Evolutionary conservation across 352 stramenopile genomes (phyloP), one percentile per base, ranked within the genome.

Genomic region (Phytopythium kandeliae): DNA sequence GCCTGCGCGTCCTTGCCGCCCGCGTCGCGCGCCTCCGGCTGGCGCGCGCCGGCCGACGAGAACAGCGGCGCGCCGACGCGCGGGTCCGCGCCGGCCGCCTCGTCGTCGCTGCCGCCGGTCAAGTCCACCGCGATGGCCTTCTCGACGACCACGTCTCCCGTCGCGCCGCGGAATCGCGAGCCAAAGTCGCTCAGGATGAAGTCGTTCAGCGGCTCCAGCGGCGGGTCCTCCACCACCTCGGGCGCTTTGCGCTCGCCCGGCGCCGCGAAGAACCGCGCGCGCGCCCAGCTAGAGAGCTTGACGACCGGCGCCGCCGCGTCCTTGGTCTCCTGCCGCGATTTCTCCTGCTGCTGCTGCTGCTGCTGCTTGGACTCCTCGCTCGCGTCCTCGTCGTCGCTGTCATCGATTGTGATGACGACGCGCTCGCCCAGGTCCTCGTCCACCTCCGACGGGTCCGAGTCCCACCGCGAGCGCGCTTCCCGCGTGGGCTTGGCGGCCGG

Each of bases 161-260:
- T 58, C 11, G 49, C 30, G 16, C 80, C 78, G 26, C 82, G 79
- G 53, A 79, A 86, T 24, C 82, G 67, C 30, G 79, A 79, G 55
- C 78, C 62, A 62, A 93, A 93, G 48, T 93, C 82, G 36, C 72
- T 87, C 37, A 93, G 57, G 42, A 93, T 93, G 51, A 83, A 87
- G 44, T 93, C 82, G 36, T 89, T 90, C n/a, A 93, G 60, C 40
- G 82, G 79, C 54, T 93, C 79, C 11, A 93, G 54, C 13, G 77
- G 71, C 25, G 69, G 63, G 44, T 91, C 75, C 47, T 89, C 79
- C 8, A 85, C 33, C 42, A 78, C 54, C 30, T 51, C 19, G 2
- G 68, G 69, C 4, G 79, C 42, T 15, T 78, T 71, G 25, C 80
- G 77, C 34, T 86, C 62, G 34, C 71, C 78, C 7, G 60, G 58